Evolutionary conservation across 176 grass and related monocot genomes (phyloP).

Genomic region (Olyra latifolia): DNA sequence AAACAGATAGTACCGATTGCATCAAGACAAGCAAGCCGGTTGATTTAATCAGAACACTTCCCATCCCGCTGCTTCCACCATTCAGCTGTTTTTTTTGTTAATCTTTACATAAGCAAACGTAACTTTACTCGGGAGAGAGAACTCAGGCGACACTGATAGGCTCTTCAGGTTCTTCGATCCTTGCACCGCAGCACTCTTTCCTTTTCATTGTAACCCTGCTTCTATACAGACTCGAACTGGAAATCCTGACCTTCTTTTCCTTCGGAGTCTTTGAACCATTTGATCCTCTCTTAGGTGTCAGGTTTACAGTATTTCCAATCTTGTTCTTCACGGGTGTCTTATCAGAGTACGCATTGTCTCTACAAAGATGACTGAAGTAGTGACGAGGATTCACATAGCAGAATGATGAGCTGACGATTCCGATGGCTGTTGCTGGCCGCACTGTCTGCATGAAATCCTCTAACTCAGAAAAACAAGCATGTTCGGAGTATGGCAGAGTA

Average conservation of each 20-base stretch:
- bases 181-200: constrained; percentile 48
- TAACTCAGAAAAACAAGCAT: constrained; percentile 74
- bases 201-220: constrained; percentile 52
- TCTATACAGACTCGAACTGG: constrained; percentile 33
- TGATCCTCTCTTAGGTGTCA: constrained; percentile 41
- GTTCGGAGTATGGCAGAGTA: constrained; percentile 75
- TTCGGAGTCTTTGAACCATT: constrained; percentile 39
- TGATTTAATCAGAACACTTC: not conserved
- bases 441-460: constrained; percentile 64
- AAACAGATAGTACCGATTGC: not conserved
- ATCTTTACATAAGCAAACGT: constrained; percentile 8
- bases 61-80: not conserved
- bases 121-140: not conserved
- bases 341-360: constrained; percentile 7
- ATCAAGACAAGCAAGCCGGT: not conserved
- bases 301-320: constrained; percentile 5
- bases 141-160: constrained; percentile 22
- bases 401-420: constrained; percentile 62
- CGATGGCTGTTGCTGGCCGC: constrained; percentile 48
- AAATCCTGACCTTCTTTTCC: constrained; percentile 42
- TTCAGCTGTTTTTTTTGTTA: not conserved
- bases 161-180: constrained; percentile 55
- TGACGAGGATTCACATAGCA: constrained; percentile 59
- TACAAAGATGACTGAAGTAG: constrained; percentile 56
- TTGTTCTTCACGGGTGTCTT: constrained; percentile 9